These are phyloP conservation scores for Diaporthe eres DNA, from an alignment of 2,329 filamentous ascomycete species.

Conservation along the genomic window DNA sequence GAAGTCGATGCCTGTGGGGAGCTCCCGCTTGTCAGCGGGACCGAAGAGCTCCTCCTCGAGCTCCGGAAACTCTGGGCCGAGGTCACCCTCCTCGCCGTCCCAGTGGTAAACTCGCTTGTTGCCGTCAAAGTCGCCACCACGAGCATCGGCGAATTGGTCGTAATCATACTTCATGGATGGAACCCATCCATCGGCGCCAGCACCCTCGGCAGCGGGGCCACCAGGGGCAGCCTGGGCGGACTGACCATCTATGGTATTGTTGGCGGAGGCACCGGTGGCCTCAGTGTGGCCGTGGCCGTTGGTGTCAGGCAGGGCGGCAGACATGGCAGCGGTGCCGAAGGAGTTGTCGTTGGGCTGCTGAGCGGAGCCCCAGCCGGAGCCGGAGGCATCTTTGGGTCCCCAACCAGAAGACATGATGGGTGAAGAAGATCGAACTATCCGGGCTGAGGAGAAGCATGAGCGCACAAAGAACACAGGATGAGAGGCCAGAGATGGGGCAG, in stretches of 20 bases:
- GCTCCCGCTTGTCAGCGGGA: constrained; percentile 62
- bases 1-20: constrained; percentile 72
- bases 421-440: neutral
- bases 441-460: neutral
- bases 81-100: constrained; percentile 87
- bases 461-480: neutral
- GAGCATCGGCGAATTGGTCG: constrained; percentile 48
- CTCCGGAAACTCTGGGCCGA: constrained; percentile 78
- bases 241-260: neutral
- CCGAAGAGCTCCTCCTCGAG: constrained; percentile 86
- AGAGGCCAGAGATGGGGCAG: neutral
- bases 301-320: constrained; percentile 51
- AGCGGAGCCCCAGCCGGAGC: constrained; percentile 14
- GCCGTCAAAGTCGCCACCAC: constrained; percentile 59
- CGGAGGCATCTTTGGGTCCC: constrained; percentile 4
- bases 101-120: constrained; percentile 83
- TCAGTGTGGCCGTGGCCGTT: constrained; percentile 35
- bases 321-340: constrained; percentile 46
- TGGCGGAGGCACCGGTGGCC: constrained; percentile 16
- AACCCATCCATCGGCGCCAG: constrained; percentile 59
- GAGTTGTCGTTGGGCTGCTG: neutral
- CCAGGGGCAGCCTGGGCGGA: neutral
- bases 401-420: constrained; percentile 46
- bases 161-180: constrained; percentile 65
- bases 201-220: constrained; percentile 14